Percentiles rank a stretch among this genome's conserved stretches.
These are phyloP conservation scores for Exophiala spinifera DNA, from an alignment of 2,329 filamentous ascomycete species.

Conservation along the genomic window DNA sequence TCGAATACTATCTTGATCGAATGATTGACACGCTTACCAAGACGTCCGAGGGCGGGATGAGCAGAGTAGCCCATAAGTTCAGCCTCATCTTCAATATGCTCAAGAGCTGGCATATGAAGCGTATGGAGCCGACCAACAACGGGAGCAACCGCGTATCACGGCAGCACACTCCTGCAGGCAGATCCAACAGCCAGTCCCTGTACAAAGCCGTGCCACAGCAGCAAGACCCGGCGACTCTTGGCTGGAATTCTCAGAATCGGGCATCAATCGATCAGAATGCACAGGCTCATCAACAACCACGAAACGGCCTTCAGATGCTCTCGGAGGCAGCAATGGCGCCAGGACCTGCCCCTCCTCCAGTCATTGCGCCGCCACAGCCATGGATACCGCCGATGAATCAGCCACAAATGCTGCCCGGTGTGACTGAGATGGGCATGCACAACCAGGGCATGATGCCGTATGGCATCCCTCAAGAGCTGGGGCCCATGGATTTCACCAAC, in stretches of 20 bases:
- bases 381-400: constrained; percentile 24
- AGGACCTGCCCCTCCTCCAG: constrained; percentile 10
- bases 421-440: constrained; percentile 19
- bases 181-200: constrained; percentile 1
- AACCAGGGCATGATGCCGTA: constrained; percentile 26
- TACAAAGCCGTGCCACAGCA: constrained; percentile 19
- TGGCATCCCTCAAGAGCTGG: constrained; percentile 23
- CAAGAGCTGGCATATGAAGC: constrained; percentile 62
- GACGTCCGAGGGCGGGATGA: constrained; percentile 61
- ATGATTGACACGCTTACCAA: constrained; percentile 66
- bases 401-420: constrained; percentile 20
- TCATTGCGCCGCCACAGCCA: constrained; percentile 20
- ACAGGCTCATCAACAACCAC: constrained; percentile 15
- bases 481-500: constrained; percentile 26
- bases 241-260: constrained; percentile 19
- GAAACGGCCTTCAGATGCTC: constrained; percentile 29
- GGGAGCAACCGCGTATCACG: constrained; percentile 17
- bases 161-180: constrained; percentile 20
- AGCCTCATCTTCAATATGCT: constrained; percentile 68
- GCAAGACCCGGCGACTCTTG: constrained; percentile 19
- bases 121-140: constrained; percentile 24
- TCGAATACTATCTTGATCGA: constrained; percentile 65
- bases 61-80: constrained; percentile 67
- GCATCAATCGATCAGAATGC: constrained; percentile 11
- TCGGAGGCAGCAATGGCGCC: constrained; percentile 31